These are phyloP conservation scores for Tuber umbilicatum DNA, from an alignment of 495 filamentous ascomycete species.

Conservation along the genomic window DNA sequence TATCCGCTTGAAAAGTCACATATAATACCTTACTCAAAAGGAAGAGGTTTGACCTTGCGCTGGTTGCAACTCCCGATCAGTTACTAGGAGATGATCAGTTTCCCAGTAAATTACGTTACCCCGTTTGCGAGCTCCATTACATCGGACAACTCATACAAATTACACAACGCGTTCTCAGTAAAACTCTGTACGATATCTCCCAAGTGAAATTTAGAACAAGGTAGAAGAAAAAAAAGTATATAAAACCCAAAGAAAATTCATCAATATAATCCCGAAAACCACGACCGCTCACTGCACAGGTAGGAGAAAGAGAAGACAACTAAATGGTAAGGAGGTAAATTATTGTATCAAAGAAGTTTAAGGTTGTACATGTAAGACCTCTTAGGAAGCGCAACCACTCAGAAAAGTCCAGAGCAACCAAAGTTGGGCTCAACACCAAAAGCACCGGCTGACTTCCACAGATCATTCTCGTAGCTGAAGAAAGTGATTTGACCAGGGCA, in stretches of 20 bases:
- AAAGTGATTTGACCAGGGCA: conserved; percentile 60
- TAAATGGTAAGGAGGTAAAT: background rate
- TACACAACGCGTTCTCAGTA: background rate
- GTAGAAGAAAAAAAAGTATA: background rate
- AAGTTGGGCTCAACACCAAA: conserved; percentile 75
- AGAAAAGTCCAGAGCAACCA: conserved; percentile 57
- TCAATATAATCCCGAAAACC: background rate
- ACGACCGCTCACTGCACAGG: conserved; percentile 2
- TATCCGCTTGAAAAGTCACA: too few species aligned
- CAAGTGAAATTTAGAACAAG: background rate
- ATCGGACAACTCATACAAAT: conserved; percentile 3
- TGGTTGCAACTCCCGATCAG: too few species aligned
- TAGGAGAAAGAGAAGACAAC: background rate
- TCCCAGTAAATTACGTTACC: background rate
- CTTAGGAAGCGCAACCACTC: conserved; percentile 28
- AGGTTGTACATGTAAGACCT: background rate
- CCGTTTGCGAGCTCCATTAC: background rate
- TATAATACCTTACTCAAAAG: too few species aligned
- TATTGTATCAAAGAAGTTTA: conserved; percentile 6
- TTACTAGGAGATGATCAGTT: too few species aligned
- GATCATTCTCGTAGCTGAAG: conserved; percentile 74
- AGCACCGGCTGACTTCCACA: conserved; percentile 67
- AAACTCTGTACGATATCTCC: background rate
- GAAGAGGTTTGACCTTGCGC: too few species aligned
- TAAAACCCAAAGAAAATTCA: conserved; percentile 4